Evolutionary conservation across 1,139 yeast genomes (phyloP).

Genomic region (Pichia sp.): DNA sequence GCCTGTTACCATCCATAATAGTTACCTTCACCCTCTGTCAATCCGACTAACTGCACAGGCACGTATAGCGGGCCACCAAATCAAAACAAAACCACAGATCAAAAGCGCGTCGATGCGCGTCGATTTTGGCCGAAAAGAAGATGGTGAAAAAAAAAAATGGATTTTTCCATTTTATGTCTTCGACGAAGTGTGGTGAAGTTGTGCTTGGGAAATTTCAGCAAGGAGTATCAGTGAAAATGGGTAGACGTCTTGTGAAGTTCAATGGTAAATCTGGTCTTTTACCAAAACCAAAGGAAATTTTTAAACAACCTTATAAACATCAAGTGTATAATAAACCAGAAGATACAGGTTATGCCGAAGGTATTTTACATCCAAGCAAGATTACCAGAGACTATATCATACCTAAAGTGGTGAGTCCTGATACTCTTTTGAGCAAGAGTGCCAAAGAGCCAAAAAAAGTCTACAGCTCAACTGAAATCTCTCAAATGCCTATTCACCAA

Average conservation of each 20-base stretch:
- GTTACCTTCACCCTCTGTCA: too few species aligned
- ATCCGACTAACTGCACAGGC: too few species aligned
- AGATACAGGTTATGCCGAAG: slow-evolving; percentile 66
- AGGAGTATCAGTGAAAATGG: slow-evolving; percentile 26
- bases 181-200: too few species aligned
- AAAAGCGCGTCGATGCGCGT: too few species aligned
- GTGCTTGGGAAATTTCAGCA: too few species aligned
- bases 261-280: slow-evolving; percentile 78
- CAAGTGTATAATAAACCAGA: slow-evolving; percentile 38
- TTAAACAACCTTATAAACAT: slow-evolving; percentile 60
- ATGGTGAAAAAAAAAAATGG: too few species aligned
- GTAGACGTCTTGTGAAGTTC: slow-evolving; percentile 42
- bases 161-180: too few species aligned
- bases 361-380: slow-evolving; percentile 63
- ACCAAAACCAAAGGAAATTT: slow-evolving; percentile 67
- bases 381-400: slow-evolving; percentile 48
- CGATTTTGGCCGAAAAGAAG: too few species aligned
- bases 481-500: slow-evolving; percentile 39
- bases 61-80: too few species aligned
- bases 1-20: not conserved
- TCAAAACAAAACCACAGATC: too few species aligned
- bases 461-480: slow-evolving; percentile 20
- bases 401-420: slow-evolving; percentile 42
- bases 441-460: slow-evolving; percentile 30
- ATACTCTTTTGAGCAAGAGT: slow-evolving; percentile 23